Evolutionary conservation across 352 stramenopile genomes (phyloP).

Genomic region (Thalassiosira pacifica): DNA sequence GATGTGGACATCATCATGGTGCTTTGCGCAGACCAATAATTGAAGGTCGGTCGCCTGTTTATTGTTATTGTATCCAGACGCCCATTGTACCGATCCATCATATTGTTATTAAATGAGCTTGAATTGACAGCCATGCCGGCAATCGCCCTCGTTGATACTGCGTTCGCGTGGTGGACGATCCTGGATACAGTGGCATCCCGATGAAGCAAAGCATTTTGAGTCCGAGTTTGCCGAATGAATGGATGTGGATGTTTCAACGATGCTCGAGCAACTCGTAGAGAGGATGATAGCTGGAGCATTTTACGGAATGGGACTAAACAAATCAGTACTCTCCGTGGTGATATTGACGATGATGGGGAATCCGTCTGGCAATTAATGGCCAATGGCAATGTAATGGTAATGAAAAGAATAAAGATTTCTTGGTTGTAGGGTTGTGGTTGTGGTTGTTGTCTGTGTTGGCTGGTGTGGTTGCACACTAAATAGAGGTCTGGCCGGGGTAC

Average conservation of each 20-base stretch:
- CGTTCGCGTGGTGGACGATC: neutral
- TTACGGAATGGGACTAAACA: neutral
- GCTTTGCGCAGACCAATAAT: neutral
- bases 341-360: neutral
- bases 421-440: too few species aligned
- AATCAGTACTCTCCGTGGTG: too few species aligned
- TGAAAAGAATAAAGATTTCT: too few species aligned
- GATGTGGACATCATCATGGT: slow-evolving; percentile 9
- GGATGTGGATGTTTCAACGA: neutral
- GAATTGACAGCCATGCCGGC: neutral
- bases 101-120: too few species aligned
- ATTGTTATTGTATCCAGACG: too few species aligned
- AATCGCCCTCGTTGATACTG: slow-evolving; percentile 3
- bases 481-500: too few species aligned
- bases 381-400: too few species aligned
- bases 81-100: too few species aligned
- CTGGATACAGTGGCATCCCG: neutral
- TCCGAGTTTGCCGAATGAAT: neutral
- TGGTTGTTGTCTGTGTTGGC: too few species aligned
- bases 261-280: neutral
- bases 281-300: neutral
- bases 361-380: too few species aligned
- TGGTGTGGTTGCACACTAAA: too few species aligned
- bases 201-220: neutral
- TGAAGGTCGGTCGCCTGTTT: neutral